Evolutionary conservation across 1,139 yeast species (phyloP).

Genomic region (Magnusiomyces paraingens): DNA sequence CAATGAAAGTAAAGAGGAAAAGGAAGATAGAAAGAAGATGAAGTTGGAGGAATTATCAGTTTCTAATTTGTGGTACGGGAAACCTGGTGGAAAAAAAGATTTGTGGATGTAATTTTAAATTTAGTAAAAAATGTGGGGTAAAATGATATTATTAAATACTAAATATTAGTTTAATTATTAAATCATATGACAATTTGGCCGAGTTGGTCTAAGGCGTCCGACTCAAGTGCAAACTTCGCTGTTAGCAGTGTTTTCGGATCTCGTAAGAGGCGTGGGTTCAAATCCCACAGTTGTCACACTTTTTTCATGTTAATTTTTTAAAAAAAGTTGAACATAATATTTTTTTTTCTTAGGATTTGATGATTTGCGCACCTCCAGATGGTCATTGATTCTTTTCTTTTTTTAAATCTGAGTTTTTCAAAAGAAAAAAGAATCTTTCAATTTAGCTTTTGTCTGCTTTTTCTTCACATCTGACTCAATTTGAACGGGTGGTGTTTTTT

Average conservation of each 20-base stretch:
- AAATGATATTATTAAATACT: too few relatives aligned
- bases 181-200: constrained; percentile 29
- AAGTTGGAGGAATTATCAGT: background rate
- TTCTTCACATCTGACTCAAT: too few relatives aligned
- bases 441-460: too few relatives aligned
- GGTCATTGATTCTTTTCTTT: too few relatives aligned
- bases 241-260: constrained; percentile 26
- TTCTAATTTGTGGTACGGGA: constrained; percentile 2
- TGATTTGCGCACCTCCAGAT: too few relatives aligned
- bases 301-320: constrained; percentile 14
- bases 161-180: too few relatives aligned
- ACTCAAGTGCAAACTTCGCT: constrained; percentile 25
- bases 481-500: too few relatives aligned
- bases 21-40: background rate
- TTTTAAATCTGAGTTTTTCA: too few relatives aligned
- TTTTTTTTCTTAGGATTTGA: too few relatives aligned
- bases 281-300: constrained; percentile 28
- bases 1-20: background rate
- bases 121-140: too few relatives aligned
- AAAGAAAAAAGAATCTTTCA: too few relatives aligned
- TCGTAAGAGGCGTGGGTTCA: constrained; percentile 31
- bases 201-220: constrained; percentile 31
- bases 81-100: background rate
- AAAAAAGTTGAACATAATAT: too few relatives aligned
- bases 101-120: background rate